Evolutionary conservation across 2,329 filamentous ascomycete species (phyloP).

Genomic region (Fusarium sp.): DNA sequence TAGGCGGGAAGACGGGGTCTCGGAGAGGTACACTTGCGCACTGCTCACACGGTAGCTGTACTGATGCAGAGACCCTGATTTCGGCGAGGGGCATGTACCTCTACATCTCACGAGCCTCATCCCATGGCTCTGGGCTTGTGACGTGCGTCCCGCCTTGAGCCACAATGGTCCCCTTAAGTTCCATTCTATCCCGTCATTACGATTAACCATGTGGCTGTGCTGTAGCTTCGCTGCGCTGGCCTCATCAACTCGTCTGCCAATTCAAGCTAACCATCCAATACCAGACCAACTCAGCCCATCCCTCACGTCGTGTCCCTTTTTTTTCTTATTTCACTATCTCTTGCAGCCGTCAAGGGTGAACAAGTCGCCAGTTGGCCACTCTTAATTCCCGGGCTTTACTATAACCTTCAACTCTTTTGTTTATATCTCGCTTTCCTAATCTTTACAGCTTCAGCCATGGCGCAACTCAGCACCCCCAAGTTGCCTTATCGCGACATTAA

Average conservation of each 20-base stretch:
- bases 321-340: constrained; percentile 15
- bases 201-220: constrained; percentile 42
- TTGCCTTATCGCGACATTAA: constrained; percentile 96
- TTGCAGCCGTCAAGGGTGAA: constrained; percentile 34
- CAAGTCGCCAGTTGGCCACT: constrained; percentile 34
- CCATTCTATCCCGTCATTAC: constrained; percentile 20
- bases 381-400: constrained; percentile 21
- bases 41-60: constrained; percentile 1
- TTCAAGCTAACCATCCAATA: constrained; percentile 24
- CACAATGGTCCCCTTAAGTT: constrained; percentile 13
- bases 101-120: constrained; percentile 21
- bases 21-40: constrained; percentile 18
- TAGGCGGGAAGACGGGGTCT: constrained; percentile 29
- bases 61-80: background rate
- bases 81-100: background rate
- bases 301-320: constrained; percentile 40
- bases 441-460: constrained; percentile 45
- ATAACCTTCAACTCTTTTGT: background rate
- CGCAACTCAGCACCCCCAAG: constrained; percentile 50
- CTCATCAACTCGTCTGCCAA: constrained; percentile 39
- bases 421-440: constrained; percentile 20
- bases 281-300: constrained; percentile 31
- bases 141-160: constrained; percentile 27
- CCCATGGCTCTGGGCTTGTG: constrained; percentile 19
- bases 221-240: constrained; percentile 46